phyloP scores from a whole-genome alignment of 345 rosid genomes.

The Geranium rotundifolium region DNA sequence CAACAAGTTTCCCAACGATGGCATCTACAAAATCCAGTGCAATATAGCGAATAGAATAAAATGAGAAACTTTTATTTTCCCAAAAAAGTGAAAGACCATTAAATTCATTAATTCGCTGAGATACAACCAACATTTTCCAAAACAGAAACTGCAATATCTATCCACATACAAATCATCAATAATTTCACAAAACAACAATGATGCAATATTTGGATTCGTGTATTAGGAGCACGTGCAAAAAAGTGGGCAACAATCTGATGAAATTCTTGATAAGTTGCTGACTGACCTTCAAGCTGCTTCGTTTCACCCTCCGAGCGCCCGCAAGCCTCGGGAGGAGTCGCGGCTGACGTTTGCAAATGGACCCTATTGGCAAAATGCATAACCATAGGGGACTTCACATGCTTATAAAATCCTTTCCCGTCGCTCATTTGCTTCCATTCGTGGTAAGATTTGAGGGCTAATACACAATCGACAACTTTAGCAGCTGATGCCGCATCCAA shows the following conservation, averaged over 20 bases:
- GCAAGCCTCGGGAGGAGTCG: constrained; percentile 22
- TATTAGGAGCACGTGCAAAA: background rate
- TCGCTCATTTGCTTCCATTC: constrained; percentile 50
- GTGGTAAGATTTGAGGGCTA: constrained; percentile 61
- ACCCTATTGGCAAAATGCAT: constrained; percentile 33
- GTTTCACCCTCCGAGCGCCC: constrained; percentile 19
- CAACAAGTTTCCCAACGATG: constrained; percentile 39
- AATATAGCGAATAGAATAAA: background rate
- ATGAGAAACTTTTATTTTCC: too few relatives aligned
- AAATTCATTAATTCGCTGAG: too few relatives aligned
- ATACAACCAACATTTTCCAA: too few relatives aligned
- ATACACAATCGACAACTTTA: constrained; percentile 79
- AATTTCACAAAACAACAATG: too few relatives aligned
- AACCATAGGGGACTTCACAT: constrained; percentile 46
- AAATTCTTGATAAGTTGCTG: background rate
- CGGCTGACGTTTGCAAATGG: constrained; percentile 14
- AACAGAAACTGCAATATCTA: too few relatives aligned
- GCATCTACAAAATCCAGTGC: constrained; percentile 26
- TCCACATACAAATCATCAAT: too few relatives aligned
- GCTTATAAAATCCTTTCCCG: constrained; percentile 49
- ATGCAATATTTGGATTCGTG: too few relatives aligned
- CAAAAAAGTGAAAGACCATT: background rate
- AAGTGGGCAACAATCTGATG: background rate
- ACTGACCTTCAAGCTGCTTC: constrained; percentile 35
- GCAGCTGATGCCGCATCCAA: constrained; percentile 67